phyloP scores from a whole-genome alignment of 2,329 filamentous ascomycete genomes.

The Beauveria sp. region DNA sequence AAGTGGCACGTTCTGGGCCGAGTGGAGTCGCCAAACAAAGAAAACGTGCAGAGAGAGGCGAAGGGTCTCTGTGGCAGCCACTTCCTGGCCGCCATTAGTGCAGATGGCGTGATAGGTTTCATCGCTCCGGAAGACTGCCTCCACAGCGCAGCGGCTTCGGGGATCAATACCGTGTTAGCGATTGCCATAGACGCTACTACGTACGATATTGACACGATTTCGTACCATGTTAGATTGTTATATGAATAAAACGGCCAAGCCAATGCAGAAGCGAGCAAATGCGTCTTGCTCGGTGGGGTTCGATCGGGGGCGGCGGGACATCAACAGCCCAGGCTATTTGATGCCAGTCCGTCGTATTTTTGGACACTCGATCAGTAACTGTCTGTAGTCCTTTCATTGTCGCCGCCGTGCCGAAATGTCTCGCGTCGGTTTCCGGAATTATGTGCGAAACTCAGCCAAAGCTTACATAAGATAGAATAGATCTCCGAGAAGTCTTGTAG shows the following conservation, averaged over 20 bases:
- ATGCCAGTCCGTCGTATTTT: too few species aligned
- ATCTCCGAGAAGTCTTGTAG: too few species aligned
- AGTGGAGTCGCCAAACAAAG: not conserved
- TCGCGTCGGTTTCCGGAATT: too few species aligned
- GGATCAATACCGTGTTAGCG: not conserved
- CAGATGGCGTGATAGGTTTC: not conserved
- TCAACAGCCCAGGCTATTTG: too few species aligned
- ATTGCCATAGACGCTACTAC: not conserved
- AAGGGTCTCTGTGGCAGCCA: not conserved
- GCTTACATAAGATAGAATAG: too few species aligned
- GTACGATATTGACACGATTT: not conserved
- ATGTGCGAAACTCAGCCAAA: too few species aligned
- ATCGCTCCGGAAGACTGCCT: not conserved
- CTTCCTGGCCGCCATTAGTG: not conserved
- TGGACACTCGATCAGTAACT: too few species aligned
- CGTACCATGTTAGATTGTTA: not conserved
- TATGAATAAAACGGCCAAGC: not conserved
- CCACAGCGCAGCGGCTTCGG: not conserved
- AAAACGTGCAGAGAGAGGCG: not conserved
- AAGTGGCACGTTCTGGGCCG: not conserved
- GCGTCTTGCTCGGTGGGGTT: not conserved
- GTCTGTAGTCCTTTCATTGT: too few species aligned
- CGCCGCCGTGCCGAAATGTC: too few species aligned
- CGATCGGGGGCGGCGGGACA: too few species aligned
- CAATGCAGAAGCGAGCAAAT: not conserved